Evolutionary conservation across 129 eudicot genomes (phyloP).

Genomic region (Pulicaria dysenterica): DNA sequence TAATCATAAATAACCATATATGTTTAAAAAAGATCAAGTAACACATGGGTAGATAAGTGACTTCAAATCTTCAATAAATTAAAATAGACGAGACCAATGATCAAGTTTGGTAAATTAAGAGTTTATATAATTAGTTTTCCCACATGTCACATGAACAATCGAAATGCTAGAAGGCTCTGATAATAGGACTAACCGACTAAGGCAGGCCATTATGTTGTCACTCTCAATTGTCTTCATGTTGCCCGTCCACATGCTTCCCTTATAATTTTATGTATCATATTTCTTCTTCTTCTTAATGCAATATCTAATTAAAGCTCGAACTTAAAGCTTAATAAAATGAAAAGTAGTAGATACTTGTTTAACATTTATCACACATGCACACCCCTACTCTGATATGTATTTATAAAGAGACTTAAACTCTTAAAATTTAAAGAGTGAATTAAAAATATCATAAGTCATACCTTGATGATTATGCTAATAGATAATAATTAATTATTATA

Average conservation of each 20-base stretch:
- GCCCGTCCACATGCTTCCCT: slow-evolving; percentile 6
- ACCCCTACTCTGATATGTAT: background rate
- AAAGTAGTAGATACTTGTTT: background rate
- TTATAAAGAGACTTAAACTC: too few relatives aligned
- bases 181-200: slow-evolving; percentile 24
- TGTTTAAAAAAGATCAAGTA: too few relatives aligned
- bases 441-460: background rate
- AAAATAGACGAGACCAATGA: too few relatives aligned
- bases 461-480: too few relatives aligned
- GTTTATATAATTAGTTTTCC: background rate
- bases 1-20: too few relatives aligned
- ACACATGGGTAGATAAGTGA: too few relatives aligned
- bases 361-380: background rate
- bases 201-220: slow-evolving; percentile 34
- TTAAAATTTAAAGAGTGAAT: too few relatives aligned
- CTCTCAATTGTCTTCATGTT: slow-evolving; percentile 15
- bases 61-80: too few relatives aligned
- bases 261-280: slow-evolving; percentile 1
- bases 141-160: slow-evolving; percentile 12
- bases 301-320: background rate
- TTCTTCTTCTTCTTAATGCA: background rate
- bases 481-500: too few relatives aligned
- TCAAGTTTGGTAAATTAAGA: background rate
- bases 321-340: background rate
- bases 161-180: slow-evolving; percentile 22